Percentiles rank a stretch among this genome's conserved stretches.
These are phyloP conservation scores for Talaromyces funiculosus DNA, from an alignment of 2,329 filamentous ascomycete genomes.

Conservation along the genomic window DNA sequence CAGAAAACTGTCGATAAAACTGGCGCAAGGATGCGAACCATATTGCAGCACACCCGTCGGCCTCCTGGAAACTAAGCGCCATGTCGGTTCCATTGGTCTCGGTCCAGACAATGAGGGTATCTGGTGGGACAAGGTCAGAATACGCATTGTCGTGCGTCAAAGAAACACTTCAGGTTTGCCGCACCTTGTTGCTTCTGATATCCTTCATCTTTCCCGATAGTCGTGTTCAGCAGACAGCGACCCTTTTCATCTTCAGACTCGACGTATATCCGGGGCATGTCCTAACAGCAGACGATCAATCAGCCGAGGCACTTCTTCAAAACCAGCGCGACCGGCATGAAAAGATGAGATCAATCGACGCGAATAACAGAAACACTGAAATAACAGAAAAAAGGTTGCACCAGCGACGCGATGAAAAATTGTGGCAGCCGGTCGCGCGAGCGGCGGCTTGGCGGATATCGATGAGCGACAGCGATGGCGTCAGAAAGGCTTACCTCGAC, in stretches of 20 bases:
- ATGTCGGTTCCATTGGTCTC: conserved; percentile 88
- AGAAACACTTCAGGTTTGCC: neutral
- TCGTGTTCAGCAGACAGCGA: conserved; percentile 78
- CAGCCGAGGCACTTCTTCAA: conserved; percentile 9
- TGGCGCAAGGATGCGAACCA: conserved; percentile 55
- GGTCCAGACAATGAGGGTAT: conserved; percentile 97
- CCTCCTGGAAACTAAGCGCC: conserved; percentile 96
- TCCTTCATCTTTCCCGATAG: conserved; percentile 86
- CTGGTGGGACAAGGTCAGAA: conserved; percentile 44
- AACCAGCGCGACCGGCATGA: neutral
- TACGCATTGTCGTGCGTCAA: conserved; percentile 17
- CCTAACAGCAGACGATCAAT: conserved; percentile 40
- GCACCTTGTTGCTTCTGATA: conserved; percentile 96
- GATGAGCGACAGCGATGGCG: conserved; percentile 1
- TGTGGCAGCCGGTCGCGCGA: conserved; percentile 10
- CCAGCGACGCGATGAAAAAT: conserved; percentile 10
- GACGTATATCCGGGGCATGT: conserved; percentile 83
- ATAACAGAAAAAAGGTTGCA: conserved; percentile 10
- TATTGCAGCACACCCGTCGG: conserved; percentile 85
- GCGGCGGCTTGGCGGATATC: neutral
- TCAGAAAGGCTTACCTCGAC: conserved; percentile 55
- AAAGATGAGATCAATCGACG: neutral
- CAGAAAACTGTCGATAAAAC: neutral
- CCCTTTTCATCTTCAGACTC: conserved; percentile 89
- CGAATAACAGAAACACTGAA: neutral